These are phyloP conservation scores for Pleurostoma richardsiae DNA, from an alignment of 2,329 filamentous ascomycete genomes.

Conservation along the genomic window DNA sequence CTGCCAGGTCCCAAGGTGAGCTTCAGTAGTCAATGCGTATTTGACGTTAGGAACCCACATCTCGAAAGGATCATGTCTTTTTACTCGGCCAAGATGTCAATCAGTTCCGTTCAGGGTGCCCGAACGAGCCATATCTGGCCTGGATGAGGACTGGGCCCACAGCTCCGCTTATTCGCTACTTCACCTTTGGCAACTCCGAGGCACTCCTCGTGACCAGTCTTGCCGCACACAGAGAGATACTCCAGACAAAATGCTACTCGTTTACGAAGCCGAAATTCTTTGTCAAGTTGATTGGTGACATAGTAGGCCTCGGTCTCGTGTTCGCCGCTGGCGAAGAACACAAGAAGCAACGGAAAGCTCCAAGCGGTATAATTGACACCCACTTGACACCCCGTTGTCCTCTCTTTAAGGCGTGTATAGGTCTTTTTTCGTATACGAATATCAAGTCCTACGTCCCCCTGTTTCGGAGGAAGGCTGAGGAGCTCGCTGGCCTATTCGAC, in stretches of 20 bases:
- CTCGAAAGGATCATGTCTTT: conserved; percentile 26
- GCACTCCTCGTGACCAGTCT: conserved; percentile 29
- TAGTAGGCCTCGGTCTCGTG: conserved; percentile 27
- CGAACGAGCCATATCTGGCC: conserved; percentile 17
- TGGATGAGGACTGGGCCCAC: conserved; percentile 26
- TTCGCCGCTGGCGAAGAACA: conserved; percentile 30
- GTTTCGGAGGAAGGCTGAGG: conserved; percentile 24
- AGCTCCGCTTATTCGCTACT: conserved; percentile 30
- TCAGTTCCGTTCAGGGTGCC: conserved; percentile 19
- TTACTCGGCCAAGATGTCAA: conserved; percentile 34
- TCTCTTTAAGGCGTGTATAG: too few species aligned
- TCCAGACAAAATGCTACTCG: conserved; percentile 30
- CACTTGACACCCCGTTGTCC: too few species aligned
- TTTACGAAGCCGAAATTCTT: conserved; percentile 31
- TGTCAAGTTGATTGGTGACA: conserved; percentile 24
- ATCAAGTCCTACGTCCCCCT: conserved; percentile 29
- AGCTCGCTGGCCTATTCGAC: conserved; percentile 22
- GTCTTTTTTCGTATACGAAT: conserved; percentile 26
- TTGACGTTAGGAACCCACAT: not conserved
- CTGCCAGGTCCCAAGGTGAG: conserved; percentile 36
- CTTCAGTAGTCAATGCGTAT: not conserved
- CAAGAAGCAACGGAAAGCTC: conserved; percentile 24
- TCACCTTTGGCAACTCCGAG: conserved; percentile 27
- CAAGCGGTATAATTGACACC: conserved; percentile 13
- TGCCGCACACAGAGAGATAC: conserved; percentile 26